Evolutionary conservation across 139 green algal genomes (phyloP), one percentile per base, ranked within the genome.

Genomic region (Spirogloea muscicola): DNA sequence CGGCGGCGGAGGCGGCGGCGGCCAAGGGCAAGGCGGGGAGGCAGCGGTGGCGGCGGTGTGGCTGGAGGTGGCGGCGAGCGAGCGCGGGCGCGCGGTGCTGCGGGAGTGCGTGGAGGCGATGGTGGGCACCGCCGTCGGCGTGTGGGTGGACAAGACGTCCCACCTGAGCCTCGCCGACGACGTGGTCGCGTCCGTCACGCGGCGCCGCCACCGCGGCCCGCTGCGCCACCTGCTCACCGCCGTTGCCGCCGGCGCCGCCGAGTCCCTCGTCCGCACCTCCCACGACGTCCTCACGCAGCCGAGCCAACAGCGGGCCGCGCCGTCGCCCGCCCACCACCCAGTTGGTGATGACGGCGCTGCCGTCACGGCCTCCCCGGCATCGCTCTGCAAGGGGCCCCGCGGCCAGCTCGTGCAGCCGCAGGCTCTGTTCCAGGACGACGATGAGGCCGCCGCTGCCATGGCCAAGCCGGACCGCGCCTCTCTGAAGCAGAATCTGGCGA

Each of bases 161-260:
- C 21, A 77, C 58, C 41, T 77, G 16, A 77, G 76, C 25, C n/a
- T 77, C 3, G 76, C 21, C 48, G 16, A 77, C 34, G 69, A 77
- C 25, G 62, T 77, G 3, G 36, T 77, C 13, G 33, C 69, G 29
- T 33, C 34, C 48, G 58, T 77, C 38, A 77, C 60, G 9, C 68
- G 39, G 5, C 44, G 31, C 13, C 5, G 31, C 16, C 37, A 74
- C 21, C 48, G 51, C 27, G 25, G 69, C 5, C 64, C 64, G 37
- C 6, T 74, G 25, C 68, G 27, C 31, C 5, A 74, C 25, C 21
- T 55, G 46, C 21, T 55, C 21, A 55, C 21, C 21, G 21, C 46
- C 21, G 46, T 55, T 31, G 21, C 21, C 46, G 21, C 21, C 46
- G 46, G 21, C 21, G 46, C 46, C 21, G 46, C 21, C 46, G 46